Evolutionary conservation across 78 protist species (phyloP), one percentile per base, ranked within the genome.

Genomic region (Dictyostelium brefeldianum): DNA sequence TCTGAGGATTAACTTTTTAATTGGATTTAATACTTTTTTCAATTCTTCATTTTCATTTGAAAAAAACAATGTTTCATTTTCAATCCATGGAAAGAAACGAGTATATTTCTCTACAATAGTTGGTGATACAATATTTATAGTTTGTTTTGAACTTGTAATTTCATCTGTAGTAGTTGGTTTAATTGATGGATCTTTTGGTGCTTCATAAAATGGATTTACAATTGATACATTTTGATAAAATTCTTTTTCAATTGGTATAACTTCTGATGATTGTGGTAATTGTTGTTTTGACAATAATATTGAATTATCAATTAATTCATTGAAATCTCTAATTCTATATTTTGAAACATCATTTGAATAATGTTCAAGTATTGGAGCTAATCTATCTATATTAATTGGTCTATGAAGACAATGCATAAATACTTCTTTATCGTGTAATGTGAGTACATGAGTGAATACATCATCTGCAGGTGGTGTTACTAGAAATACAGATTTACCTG

Each of bases 51-150:
- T 14, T 46, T 83, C 81, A 3, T 54, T 22, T 9, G 80, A 73
- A 50, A 73, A 83, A 20, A 83, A 73, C 20, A 83, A 12, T 43
- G 91, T 83, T 14, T 83, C 91, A 12, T 47, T 3, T 27, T 83
- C 78, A 18, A 73, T 48, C 91, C 91, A 83, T 6, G 91, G 91
- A 62, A 57, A 83, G 46, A 70, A 83, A 4, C 91, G 31, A 0
- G 91, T 83, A 51, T 83, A 73, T 22, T 83, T 83, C 57, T 83
- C 91, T 43, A 56, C 91, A 10, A 70, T 56, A n/a, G 51, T 64
- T n/a, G 82, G 57, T 48, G 80, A 12, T 4, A 51, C 46, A 11
- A 73, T 47, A 41, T 56, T 43, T 6, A 70, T 48, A 20, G 18
- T 56, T 25, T 27, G 56, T 46, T 46, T 47, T n/a, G 51, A 36